Evolutionary conservation across 805 yeast species (phyloP), one percentile per base, ranked within the genome.

Genomic region (Clavispora vitiphila): DNA sequence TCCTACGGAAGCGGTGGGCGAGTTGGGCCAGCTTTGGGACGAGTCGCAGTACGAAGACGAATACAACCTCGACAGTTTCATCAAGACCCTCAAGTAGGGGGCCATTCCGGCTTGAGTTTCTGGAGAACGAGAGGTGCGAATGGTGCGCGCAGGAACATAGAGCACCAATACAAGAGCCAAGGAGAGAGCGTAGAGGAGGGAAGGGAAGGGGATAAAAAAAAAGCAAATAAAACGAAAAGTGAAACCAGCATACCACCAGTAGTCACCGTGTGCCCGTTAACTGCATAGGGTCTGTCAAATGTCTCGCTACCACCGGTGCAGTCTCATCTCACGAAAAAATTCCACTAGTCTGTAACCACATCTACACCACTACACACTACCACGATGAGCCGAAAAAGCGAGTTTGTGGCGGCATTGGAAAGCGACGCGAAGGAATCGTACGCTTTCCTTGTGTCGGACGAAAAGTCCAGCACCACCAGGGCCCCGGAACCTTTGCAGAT

Each of bases 1-100:
- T 10, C 95, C 95, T 5, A 85, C 86, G 27, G 88, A 85, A 32
- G 91, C 93, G 0, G 80, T 87, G 35, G 91, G 90, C 21, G 96
- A 87, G 51, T 71, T 93, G 49, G 91, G 86, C 8, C 97, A 90
- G 55, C 72, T 93, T 42, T 93, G 99, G 99, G 98, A 93, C 59
- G 93, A 87, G 55, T 75, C 86, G 25, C 97, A 93, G 63, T 93
- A 93, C 57, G 96, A 90, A 50, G 99, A 93, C 57, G 99, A 93
- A 69, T 93, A 93, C 64, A 87, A 93, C 57, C 77, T 93, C 65
- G 97, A 91, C 62, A 80, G 84, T 40, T 93, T 93, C 62, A 91
- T 93, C 64, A 86, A 86, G 67, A 83, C 85, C 21, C 74, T 87
- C 47, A 76, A 76, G 50, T 77, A 51, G 20, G 4, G n/a, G n/a